Conservation (phyloP, 495 filamentous ascomycete genomes). For the Glutinoglossum americanum region DNA sequence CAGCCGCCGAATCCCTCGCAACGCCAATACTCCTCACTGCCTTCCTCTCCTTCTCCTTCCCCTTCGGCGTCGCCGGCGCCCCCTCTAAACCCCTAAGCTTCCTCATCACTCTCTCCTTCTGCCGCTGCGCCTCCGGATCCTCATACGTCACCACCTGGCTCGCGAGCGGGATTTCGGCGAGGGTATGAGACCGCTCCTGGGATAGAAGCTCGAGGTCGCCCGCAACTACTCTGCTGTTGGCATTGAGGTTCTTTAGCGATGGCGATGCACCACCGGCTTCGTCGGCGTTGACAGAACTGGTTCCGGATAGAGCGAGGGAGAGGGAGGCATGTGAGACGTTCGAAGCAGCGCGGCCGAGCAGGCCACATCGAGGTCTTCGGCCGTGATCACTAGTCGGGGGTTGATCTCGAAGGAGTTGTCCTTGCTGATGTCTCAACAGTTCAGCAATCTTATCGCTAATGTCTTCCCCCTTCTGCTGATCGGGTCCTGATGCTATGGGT, state of each 20-base stretch:
- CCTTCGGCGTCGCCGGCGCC: background rate
- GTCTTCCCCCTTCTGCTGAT: background rate
- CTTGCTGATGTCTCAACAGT: background rate
- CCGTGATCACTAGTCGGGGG: background rate
- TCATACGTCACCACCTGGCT: constrained; percentile 16
- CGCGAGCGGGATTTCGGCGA: constrained; percentile 6
- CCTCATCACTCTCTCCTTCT: constrained; percentile 13
- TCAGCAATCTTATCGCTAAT: background rate
- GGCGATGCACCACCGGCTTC: background rate
- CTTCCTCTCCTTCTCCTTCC: background rate
- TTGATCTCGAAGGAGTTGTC: background rate
- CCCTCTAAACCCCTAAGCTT: constrained; percentile 6
- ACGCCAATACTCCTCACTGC: background rate
- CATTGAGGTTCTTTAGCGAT: background rate
- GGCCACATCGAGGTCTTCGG: background rate
- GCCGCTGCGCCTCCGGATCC: constrained; percentile 12
- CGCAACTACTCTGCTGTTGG: background rate
- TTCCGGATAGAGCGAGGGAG: background rate
- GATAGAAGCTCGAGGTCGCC: background rate
- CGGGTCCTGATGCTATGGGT: background rate
- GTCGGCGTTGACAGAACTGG: background rate
- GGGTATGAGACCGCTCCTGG: background rate
- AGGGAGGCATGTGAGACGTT: background rate
- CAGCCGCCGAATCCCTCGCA: background rate
- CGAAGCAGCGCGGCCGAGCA: constrained; percentile 2